Evolutionary conservation across 1,139 yeast genomes (phyloP).

Genomic region (Kodamaea plutei): DNA sequence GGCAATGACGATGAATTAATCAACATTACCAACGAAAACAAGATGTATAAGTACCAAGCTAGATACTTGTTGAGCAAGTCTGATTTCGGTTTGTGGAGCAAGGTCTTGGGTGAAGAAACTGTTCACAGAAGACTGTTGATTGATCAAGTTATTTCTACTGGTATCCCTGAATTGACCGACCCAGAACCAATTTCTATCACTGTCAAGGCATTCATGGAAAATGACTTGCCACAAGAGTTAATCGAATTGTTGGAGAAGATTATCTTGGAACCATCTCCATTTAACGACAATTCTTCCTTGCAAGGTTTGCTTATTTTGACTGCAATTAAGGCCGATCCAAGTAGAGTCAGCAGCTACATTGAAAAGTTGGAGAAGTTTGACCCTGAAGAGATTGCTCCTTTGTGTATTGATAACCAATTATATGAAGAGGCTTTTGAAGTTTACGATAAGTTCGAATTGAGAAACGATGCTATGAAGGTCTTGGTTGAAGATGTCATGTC

Average conservation of each 20-base stretch:
- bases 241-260: slow-evolving; percentile 94
- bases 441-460: slow-evolving; percentile 78
- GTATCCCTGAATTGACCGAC: slow-evolving; percentile 90
- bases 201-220: slow-evolving; percentile 96
- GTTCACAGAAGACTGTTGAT: slow-evolving; percentile 84
- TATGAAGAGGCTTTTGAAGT: slow-evolving; percentile 94
- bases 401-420: slow-evolving; percentile 84
- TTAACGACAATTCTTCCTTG: slow-evolving; percentile 88
- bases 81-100: slow-evolving; percentile 75
- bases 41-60: slow-evolving; percentile 98
- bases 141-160: slow-evolving; percentile 93
- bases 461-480: slow-evolving; percentile 80
- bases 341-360: slow-evolving; percentile 77
- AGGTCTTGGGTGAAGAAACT: slow-evolving; percentile 72
- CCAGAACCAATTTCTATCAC: slow-evolving; percentile 96
- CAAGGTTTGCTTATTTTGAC: slow-evolving; percentile 91
- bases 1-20: slow-evolving; percentile 84
- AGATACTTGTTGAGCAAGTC: slow-evolving; percentile 86
- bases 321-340: slow-evolving; percentile 90
- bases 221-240: slow-evolving; percentile 87
- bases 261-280: slow-evolving; percentile 94
- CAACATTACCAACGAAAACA: slow-evolving; percentile 89
- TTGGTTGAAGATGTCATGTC: slow-evolving; percentile 91
- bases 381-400: slow-evolving; percentile 89
- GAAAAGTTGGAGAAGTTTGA: slow-evolving; percentile 90